Conservation (phyloP, 2,329 filamentous ascomycete species). For the Fusarium sp. region DNA sequence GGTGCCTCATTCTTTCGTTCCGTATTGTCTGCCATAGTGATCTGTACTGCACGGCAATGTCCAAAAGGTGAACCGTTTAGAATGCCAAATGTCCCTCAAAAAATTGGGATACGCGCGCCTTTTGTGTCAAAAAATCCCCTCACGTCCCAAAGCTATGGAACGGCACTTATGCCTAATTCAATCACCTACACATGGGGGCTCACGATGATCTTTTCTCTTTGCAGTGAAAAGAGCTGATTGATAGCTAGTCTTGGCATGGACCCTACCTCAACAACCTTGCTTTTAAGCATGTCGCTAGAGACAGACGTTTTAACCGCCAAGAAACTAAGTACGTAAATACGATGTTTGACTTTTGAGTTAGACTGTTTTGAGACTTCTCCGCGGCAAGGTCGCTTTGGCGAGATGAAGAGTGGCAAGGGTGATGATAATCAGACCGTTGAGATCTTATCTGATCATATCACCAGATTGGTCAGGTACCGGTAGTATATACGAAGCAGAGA, state of each 20-base stretch:
- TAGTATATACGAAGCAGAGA: too few relatives aligned
- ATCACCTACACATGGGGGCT: neutral
- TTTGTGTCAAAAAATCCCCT: neutral
- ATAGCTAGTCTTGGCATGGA: conserved; percentile 26
- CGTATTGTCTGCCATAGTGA: conserved; percentile 6
- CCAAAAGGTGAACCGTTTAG: too few relatives aligned
- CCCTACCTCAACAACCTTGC: neutral
- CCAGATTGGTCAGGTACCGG: neutral
- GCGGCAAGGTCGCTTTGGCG: neutral
- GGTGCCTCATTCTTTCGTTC: neutral
- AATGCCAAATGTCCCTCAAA: neutral
- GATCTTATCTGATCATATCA: conserved; percentile 29
- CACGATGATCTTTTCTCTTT: conserved; percentile 23
- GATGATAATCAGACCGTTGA: conserved; percentile 9
- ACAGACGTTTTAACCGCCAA: conserved; percentile 7
- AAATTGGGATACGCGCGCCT: neutral
- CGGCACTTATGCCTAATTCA: conserved; percentile 24
- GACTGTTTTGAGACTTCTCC: neutral
- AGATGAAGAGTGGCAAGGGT: neutral
- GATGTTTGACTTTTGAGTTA: neutral
- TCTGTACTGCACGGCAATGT: neutral
- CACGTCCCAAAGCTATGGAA: neutral
- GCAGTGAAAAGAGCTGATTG: conserved; percentile 22
- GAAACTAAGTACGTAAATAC: conserved; percentile 11
- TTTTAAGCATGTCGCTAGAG: conserved; percentile 2